Base-by-base conservation (phyloP, 2,329 filamentous ascomycete species). In the Verticillium nonalfalfae region DNA sequence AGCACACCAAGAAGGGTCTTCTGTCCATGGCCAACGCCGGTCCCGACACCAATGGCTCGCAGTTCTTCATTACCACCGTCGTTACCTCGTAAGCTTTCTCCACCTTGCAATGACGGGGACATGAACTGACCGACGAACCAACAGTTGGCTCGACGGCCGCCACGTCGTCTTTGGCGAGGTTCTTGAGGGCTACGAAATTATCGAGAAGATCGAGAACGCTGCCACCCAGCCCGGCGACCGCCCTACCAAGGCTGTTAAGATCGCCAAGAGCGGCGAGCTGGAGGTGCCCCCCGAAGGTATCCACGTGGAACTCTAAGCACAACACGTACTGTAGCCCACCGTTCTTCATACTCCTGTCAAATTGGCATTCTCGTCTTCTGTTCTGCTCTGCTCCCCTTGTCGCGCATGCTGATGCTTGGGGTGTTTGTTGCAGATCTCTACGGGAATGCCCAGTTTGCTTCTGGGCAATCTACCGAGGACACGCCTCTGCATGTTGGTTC, bases 111-210 rank as follows among this genome's bases (percentile, higher is more conserved):
- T 7, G 50, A 26, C 59, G n/a, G 64, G 59, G n/a, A 11, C 7
- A 2, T 0, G 13, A 33, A 54, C 62, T 66, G 39, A 54, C 62
- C 66, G 39, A 67, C 40, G 21, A 13, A 7, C 4, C 10, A 39
- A 36, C 65, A 89, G 87, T 64, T 94, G 91, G 90, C 87, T 95
- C 72, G 89, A 95, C 75, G 90, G 90, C 74, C 84, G 83, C 70
- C 91, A 95, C 79, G 91, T 95, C 71, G 91, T 95, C 72, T 95
- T 95, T 74, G 91, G 91, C 73, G 91, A 96, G 79, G 89, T 96
- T 67, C 82, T 95, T 68, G 91, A 95, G 81, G 91, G 91, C 74
- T 91, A 90, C 78, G 90, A 94, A 6, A 75, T 95, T 65, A 84
- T 95, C 67, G 86, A 90, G 72, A 86, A 87, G 81, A 92, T 95